Base-by-base conservation (phyloP, 2,329 filamentous ascomycete species). In the Hymenoscyphus linearis region DNA sequence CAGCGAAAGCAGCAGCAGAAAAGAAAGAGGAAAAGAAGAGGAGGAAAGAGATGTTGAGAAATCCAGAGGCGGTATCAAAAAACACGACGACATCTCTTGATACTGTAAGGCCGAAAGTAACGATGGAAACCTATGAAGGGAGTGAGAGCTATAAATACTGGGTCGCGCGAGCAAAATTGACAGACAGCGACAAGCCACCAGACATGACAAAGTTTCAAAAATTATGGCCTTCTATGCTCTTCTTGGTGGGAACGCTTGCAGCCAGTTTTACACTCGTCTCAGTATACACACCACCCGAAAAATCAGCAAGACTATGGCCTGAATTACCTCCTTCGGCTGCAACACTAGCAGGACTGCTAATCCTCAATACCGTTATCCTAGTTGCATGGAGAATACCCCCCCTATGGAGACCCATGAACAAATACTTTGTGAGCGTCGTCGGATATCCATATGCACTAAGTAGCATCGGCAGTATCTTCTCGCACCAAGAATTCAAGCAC, bases 381-480 rank as follows among this genome's bases (percentile, higher is more conserved):
- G 60, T 80, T 26, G 75, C 79, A 31, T 91, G 88, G 86, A 82
- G 81, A 66, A 66, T 85, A 12, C 87, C 88, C 54, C 83, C 84
- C 1, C 68, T 85, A 34, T 93, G 88, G 86, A 74, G 76, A 13
- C 57, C 85, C 16, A 75, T 91, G 66, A 93, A 91, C 75, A 83
- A 79, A 64, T 88, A 88, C 76, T 85, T 90, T 75, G 77, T 89
- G 47, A 73, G 87, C 37, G 77, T 86, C 9, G 80, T 87, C 6
- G 87, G 84, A 6, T 85, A 85, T 57, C 88, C 89, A 9, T 81
- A 81, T 64, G 81, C 88, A 3, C 61, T 84, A 22, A 81, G 82
- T 64, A 73, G 90, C 64, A 69, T 93, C 31, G 83, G 84, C 36
- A 84, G 84, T 66, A 76, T 84, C 56, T 90, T 92, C 76, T 89